phyloP scores from a whole-genome alignment of 352 stramenopile genomes.

The Phytophthora hibernalis region DNA sequence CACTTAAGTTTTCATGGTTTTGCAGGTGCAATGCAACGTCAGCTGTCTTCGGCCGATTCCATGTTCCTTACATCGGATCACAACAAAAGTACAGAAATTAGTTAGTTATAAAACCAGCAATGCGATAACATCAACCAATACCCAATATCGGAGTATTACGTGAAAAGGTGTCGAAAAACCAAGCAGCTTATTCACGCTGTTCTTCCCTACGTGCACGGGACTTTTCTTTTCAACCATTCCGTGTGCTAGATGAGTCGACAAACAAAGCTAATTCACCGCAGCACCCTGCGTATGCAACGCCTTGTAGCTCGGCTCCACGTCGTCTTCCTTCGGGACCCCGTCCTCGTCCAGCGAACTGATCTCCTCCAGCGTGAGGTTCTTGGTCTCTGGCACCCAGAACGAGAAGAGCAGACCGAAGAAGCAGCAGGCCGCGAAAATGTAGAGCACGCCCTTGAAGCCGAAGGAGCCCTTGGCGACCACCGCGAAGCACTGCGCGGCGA shows the following conservation, averaged over 20 bases:
- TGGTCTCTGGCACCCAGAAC: conserved; percentile 64
- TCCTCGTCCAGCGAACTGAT: conserved; percentile 31
- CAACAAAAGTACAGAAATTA: no score
- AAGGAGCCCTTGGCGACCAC: conserved; percentile 51
- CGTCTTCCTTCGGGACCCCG: conserved; percentile 8
- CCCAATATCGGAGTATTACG: no score
- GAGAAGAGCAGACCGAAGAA: conserved; percentile 57
- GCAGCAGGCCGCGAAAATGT: conserved; percentile 56
- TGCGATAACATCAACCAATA: no score
- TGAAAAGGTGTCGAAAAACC: no score
- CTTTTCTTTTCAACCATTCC: no score
- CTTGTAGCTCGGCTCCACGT: conserved; percentile 24
- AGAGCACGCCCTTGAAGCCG: conserved; percentile 55
- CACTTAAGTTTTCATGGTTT: no score
- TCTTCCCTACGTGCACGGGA: no score
- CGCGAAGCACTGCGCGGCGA: conserved; percentile 54
- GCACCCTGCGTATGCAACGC: conserved; percentile 14
- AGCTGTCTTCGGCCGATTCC: no score
- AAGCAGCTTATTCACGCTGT: no score
- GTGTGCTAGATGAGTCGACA: neutral
- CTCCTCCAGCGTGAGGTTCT: conserved; percentile 60
- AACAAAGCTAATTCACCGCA: neutral
- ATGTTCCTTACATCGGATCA: no score
- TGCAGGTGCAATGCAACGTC: no score
- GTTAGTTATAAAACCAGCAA: no score